Evolutionary conservation across 1,284 basidiomycete species (phyloP).

Genomic region (Taiwanofungus camphoratus): DNA sequence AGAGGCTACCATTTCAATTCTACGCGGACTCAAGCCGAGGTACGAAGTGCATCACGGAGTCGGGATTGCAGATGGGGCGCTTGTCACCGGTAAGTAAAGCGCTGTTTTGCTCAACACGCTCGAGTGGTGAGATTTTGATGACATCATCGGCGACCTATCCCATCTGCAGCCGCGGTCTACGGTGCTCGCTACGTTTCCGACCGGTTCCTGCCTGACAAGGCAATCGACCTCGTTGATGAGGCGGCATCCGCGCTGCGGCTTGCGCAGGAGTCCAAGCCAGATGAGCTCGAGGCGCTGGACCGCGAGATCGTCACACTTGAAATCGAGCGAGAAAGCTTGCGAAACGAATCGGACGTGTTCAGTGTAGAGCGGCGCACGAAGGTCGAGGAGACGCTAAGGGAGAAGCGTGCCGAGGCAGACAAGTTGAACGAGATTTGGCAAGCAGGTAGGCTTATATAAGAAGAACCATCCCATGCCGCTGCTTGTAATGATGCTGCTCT

Average conservation of each 20-base stretch:
- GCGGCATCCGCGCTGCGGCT: constrained; percentile 85
- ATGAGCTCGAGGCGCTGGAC: constrained; percentile 79
- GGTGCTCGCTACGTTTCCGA: constrained; percentile 81
- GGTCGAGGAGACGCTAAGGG: constrained; percentile 60
- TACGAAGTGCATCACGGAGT: constrained; percentile 93
- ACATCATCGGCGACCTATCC: too few relatives aligned
- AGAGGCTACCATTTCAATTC: constrained; percentile 82
- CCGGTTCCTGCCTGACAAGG: constrained; percentile 85
- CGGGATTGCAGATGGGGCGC: constrained; percentile 80
- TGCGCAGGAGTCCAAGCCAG: constrained; percentile 88
- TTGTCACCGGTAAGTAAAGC: constrained; percentile 70
- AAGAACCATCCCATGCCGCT: too few relatives aligned
- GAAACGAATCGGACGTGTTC: constrained; percentile 83
- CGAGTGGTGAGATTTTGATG: background rate
- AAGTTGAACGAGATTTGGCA: constrained; percentile 71
- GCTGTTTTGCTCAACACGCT: background rate
- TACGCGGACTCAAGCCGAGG: constrained; percentile 78
- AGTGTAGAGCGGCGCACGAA: constrained; percentile 65
- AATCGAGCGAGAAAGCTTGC: constrained; percentile 87
- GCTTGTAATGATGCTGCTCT: background rate
- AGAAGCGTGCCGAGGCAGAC: constrained; percentile 57
- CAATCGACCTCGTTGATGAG: constrained; percentile 88
- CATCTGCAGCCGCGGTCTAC: constrained; percentile 66
- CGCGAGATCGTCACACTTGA: constrained; percentile 82
- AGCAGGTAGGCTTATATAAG: constrained; percentile 44